Evolutionary conservation across 768 basidiomycete genomes (phyloP).

Genomic region (Mycena filopes): DNA sequence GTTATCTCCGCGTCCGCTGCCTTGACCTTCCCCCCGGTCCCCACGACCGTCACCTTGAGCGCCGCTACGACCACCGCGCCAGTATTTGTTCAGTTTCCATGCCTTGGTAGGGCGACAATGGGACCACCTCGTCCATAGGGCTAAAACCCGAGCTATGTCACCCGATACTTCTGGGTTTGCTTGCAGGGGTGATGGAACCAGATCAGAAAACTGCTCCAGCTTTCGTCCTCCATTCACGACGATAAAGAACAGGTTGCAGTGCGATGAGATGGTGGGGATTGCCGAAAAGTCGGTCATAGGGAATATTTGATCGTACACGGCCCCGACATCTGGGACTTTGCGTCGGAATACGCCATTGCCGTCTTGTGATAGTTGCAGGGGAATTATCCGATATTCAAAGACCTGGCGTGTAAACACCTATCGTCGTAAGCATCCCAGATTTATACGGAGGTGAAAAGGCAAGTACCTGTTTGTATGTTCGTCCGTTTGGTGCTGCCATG

Average conservation of each 20-base stretch:
- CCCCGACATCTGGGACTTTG: not conserved
- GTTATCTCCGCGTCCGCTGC: too few species aligned
- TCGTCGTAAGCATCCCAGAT: not conserved
- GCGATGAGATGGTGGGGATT: slow-evolving; percentile 6
- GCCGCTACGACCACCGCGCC: too few species aligned
- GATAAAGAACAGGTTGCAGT: slow-evolving; percentile 8
- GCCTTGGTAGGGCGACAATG: too few species aligned
- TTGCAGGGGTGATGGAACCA: too few species aligned
- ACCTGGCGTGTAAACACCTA: not conserved
- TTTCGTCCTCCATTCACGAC: slow-evolving; percentile 6
- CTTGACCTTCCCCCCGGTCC: too few species aligned
- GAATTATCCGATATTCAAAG: slow-evolving; percentile 11
- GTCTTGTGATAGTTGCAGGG: not conserved
- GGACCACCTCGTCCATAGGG: too few species aligned
- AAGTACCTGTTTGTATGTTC: slow-evolving; percentile 12
- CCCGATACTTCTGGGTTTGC: too few species aligned
- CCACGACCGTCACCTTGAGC: too few species aligned
- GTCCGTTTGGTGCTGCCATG: not conserved
- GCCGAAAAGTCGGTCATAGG: not conserved
- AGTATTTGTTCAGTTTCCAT: too few species aligned
- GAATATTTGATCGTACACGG: slow-evolving; percentile 7
- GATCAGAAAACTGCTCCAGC: too few species aligned
- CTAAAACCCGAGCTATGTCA: too few species aligned
- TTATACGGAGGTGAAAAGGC: not conserved
- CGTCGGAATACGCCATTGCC: not conserved